Conservation (phyloP, 768 basidiomycete genomes). For the Leccinum incarnatum region DNA sequence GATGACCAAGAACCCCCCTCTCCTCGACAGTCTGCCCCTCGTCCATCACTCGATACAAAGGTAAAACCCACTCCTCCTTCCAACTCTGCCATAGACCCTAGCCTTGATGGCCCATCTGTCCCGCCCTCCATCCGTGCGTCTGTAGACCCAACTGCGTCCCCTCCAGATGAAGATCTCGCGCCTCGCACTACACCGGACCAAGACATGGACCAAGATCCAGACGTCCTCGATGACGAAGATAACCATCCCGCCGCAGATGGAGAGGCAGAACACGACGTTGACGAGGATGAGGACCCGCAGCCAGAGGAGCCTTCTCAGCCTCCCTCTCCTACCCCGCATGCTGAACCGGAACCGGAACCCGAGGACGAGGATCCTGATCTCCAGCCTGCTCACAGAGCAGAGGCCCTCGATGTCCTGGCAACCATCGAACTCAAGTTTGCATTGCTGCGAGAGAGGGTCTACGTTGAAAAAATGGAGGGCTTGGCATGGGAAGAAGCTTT, state of each 20-base stretch:
- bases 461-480: slow-evolving; percentile 92
- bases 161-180: slow-evolving; percentile 13
- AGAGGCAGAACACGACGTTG: slow-evolving; percentile 26
- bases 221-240: slow-evolving; percentile 24
- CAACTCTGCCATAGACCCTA: slow-evolving; percentile 19
- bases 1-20: slow-evolving; percentile 25
- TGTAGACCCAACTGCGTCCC: slow-evolving; percentile 19
- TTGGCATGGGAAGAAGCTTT: slow-evolving; percentile 86
- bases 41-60: slow-evolving; percentile 18
- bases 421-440: slow-evolving; percentile 94
- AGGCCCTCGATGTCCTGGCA: slow-evolving; percentile 85
- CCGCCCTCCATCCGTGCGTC: slow-evolving; percentile 22
- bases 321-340: slow-evolving; percentile 23
- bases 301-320: slow-evolving; percentile 26
- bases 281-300: slow-evolving; percentile 35
- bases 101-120: slow-evolving; percentile 17
- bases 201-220: slow-evolving; percentile 26
- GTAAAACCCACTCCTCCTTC: slow-evolving; percentile 6
- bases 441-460: slow-evolving; percentile 77
- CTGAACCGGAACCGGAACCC: slow-evolving; percentile 23
- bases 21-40: slow-evolving; percentile 22
- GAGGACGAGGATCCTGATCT: slow-evolving; percentile 61
- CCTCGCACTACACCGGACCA: slow-evolving; percentile 24
- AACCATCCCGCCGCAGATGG: slow-evolving; percentile 16
- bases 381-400: slow-evolving; percentile 78